Evolutionary conservation across 129 eudicot genomes (phyloP).

Genomic region (Artemisia annua): DNA sequence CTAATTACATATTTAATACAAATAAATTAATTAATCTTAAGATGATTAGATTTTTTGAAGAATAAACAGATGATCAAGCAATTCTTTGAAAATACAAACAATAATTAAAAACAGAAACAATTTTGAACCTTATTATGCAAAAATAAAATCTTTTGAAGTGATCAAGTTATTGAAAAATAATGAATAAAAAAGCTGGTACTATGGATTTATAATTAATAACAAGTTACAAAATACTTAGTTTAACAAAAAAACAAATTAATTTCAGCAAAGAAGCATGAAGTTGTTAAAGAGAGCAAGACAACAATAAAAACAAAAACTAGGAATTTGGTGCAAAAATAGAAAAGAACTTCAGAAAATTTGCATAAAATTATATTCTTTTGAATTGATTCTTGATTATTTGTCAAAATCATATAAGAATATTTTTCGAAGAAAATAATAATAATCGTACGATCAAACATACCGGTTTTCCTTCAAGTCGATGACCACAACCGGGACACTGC

Average conservation of each 20-base stretch:
- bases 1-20: not conserved
- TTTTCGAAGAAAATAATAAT: conserved; percentile 1
- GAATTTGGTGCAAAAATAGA: conserved; percentile 23
- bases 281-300: not conserved
- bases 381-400: conserved; percentile 40
- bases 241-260: too few relatives aligned
- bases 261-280: not conserved
- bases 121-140: not conserved
- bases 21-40: not conserved
- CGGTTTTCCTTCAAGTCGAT: conserved; percentile 92
- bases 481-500: conserved; percentile 98
- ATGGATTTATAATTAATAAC: not conserved
- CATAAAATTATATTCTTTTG: conserved; percentile 36
- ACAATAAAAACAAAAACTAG: not conserved
- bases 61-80: not conserved
- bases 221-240: not conserved
- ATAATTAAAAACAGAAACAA: not conserved
- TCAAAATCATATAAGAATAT: conserved; percentile 44
- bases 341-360: conserved; percentile 16
- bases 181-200: not conserved
- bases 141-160: not conserved
- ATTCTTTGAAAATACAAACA: too few relatives aligned
- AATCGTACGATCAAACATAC: conserved; percentile 37
- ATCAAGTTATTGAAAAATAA: not conserved
- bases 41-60: not conserved